Evolutionary conservation across 441 rosid genomes (phyloP).

Genomic region (Syzygium malaccense): DNA sequence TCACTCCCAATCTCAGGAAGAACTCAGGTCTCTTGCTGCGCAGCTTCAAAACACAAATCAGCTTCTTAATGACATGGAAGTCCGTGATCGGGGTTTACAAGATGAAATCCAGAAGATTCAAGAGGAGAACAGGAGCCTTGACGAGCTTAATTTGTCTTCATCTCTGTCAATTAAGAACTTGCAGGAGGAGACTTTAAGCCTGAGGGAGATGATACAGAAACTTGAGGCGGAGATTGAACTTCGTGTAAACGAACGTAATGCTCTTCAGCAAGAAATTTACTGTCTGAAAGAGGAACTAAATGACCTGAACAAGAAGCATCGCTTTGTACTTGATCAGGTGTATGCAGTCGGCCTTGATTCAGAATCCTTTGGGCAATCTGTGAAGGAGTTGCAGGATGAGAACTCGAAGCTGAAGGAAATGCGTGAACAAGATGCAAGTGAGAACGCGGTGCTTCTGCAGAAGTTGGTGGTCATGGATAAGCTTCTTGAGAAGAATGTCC

Average conservation of each 20-base stretch:
- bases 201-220: slow-evolving; percentile 59
- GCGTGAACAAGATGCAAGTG: slow-evolving; percentile 39
- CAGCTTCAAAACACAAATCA: slow-evolving; percentile 63
- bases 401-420: slow-evolving; percentile 44
- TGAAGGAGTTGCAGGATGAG: slow-evolving; percentile 61
- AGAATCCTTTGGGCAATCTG: slow-evolving; percentile 52
- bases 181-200: slow-evolving; percentile 59
- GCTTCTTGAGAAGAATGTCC: slow-evolving; percentile 59
- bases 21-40: slow-evolving; percentile 56
- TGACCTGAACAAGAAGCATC: slow-evolving; percentile 57
- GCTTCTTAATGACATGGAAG: slow-evolving; percentile 60
- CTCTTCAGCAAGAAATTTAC: slow-evolving; percentile 94
- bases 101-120: slow-evolving; percentile 53
- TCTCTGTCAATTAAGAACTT: slow-evolving; percentile 56
- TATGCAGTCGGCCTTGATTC: slow-evolving; percentile 57
- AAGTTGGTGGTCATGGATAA: slow-evolving; percentile 71
- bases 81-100: slow-evolving; percentile 42
- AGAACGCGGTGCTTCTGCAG: slow-evolving; percentile 48
- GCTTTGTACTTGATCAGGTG: slow-evolving; percentile 57
- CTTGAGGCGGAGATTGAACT: slow-evolving; percentile 87
- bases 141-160: slow-evolving; percentile 62
- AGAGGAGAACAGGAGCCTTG: slow-evolving; percentile 52
- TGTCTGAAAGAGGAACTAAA: slow-evolving; percentile 88
- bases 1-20: slow-evolving; percentile 94
- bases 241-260: slow-evolving; percentile 79